Percentiles rank a stretch among this genome's conserved stretches.
Evolutionary conservation across 768 basidiomycete species (phyloP).

Genomic region (Suillus paluster): DNA sequence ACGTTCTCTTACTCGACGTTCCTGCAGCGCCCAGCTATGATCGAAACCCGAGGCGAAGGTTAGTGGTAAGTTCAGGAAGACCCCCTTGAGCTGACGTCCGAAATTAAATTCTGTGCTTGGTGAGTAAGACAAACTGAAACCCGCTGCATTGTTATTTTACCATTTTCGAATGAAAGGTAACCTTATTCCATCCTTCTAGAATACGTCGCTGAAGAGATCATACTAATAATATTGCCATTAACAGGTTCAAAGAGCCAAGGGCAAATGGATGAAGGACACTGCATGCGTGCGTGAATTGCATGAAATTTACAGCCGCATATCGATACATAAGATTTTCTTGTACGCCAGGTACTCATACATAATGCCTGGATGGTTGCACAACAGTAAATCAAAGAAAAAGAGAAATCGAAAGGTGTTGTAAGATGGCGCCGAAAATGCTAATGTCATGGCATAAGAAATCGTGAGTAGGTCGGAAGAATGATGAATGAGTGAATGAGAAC

Average conservation of each 20-base stretch:
- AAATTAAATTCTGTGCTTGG: neutral
- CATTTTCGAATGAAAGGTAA: neutral
- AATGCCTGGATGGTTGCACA: conserved; percentile 18
- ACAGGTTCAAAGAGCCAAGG: neutral
- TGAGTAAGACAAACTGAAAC: conserved; percentile 3
- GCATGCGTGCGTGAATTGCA: conserved; percentile 7
- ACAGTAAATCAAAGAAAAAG: conserved; percentile 2
- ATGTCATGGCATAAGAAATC: conserved; percentile 21
- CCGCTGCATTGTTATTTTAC: neutral
- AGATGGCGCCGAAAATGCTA: conserved; percentile 20
- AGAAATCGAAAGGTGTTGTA: conserved; percentile 22
- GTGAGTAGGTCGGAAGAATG: conserved; percentile 7
- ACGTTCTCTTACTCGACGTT: neutral
- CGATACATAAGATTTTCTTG: conserved; percentile 32
- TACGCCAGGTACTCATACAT: conserved; percentile 41
- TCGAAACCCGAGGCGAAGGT: neutral
- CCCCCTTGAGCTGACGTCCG: neutral
- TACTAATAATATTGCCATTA: neutral
- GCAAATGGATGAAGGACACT: neutral
- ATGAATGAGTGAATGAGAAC: conserved; percentile 7
- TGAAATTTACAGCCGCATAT: conserved; percentile 11
- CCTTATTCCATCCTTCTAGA: neutral
- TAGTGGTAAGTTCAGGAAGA: neutral
- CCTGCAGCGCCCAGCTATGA: neutral
- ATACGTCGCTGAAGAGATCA: neutral